Evolutionary conservation across 148 eudicot genomes (phyloP), one percentile per base, ranked within the genome.

Genomic region (Rhododendron griersonianum): DNA sequence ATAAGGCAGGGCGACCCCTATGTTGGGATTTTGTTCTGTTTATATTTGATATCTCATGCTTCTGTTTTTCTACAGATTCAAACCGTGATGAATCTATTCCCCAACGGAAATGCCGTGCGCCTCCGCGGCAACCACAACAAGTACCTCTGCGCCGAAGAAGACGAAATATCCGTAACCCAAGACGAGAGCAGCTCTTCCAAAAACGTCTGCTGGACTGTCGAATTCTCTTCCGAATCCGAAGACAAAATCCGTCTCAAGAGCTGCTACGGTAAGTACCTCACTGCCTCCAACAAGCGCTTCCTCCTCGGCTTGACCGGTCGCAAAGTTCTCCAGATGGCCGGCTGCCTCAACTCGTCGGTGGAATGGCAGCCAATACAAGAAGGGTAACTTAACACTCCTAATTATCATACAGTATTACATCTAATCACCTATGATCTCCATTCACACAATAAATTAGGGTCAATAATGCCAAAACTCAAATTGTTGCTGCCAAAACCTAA

Each of bases 21-120:
- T 39, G 44, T 39, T 28, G 30, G 30, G 30, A 28, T 28, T 39
- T 39, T 39, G 44, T 39, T 39, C 44, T 39, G 44, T 39, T 39
- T 39, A 5, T 39, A 39, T 5, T 39, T 39, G 44, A 39, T 39
- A 3, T 10, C 74, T 80, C 28, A 10, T 28, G 2, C 14, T 44
- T 80, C 18, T 51, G 47, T 14, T 48, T 39, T 13, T 80, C 5
- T 28, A 25, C 15, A 80, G 25, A 11, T 30, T 37, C 88, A 88
- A 88, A 76, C 90, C 30, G 96, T 87, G 61, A 96, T 96, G 94
- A 95, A 95, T 37, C 85, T 91, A 0, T 95, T 98, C 93, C 80
- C 44, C 82, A 88, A 91, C 85, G 98, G 98, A 3, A 95, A 92
- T 84, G 88, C 92, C 0, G 96, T 97, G 2, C 94, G 98, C 4